Evolutionary conservation across 2,329 filamentous ascomycete genomes (phyloP), one percentile per base, ranked within the genome.

Genomic region (Claviceps citrina): DNA sequence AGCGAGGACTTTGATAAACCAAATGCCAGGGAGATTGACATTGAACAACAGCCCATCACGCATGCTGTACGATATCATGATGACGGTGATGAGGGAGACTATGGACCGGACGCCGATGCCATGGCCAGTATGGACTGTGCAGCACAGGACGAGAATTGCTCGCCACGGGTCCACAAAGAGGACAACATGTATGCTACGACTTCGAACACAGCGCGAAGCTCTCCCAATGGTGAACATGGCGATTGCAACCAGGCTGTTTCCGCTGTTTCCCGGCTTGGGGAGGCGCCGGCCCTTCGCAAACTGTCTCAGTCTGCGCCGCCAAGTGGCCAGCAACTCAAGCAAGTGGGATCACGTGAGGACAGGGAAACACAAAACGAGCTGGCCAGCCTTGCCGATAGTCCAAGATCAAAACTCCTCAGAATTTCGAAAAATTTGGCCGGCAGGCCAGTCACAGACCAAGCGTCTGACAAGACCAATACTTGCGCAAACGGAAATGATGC

Each of bases 1-100:
- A 66, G 60, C 15, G 69, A 72, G 46, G 64, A 61, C 3, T 71
- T 71, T 38, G 65, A 69, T 15, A 56, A 51, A 33, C 52, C 49
- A 15, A 41, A 44, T 16, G 43, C 50, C 24, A 47, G 37, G 9
- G 40, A 48, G 4, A 49, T 36, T 6, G 36, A 48, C 7, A 30
- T 43, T 5, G 41, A 48, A 4, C 27, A 44, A 24, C 41, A 38
- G 9, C 39, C 48, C 15, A 51, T 59, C 5, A 24, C 32, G 2
- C 24, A 31, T 22, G 25, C 32, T 31, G 20, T 10, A 20, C 26
- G 19, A 18, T 31, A 19, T n/a, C 16, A 25, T 9, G 26, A 18
- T 19, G 32, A 18, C 19, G 31, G 9, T 28, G 13, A 15, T 19
- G 31, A 24, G 32, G 32, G 3, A 13, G 25, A 39, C 18, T 33